phyloP scores from a whole-genome alignment of 352 stramenopile species.

The Thraustochytrium striatum region DNA sequence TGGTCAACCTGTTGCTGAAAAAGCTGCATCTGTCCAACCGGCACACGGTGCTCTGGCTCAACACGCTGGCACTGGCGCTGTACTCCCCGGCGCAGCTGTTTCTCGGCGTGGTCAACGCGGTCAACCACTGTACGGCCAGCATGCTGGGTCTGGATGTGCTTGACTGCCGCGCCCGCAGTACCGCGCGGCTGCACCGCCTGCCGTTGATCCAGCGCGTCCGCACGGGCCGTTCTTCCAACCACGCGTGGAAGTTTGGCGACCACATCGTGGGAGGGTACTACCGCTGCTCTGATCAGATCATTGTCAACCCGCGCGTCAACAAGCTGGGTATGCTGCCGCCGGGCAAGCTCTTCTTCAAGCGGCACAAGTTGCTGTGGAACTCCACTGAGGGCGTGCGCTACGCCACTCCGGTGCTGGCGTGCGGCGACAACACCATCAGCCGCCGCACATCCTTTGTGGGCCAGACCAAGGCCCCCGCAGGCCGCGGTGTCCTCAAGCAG shows the following conservation, averaged over 20 bases:
- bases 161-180: conserved; percentile 23
- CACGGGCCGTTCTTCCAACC: conserved; percentile 28
- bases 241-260: conserved; percentile 36
- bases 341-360: conserved; percentile 26
- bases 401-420: neutral
- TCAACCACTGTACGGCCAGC: neutral
- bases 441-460: conserved; percentile 19
- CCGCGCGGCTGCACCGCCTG: conserved; percentile 12
- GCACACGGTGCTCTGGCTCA: neutral
- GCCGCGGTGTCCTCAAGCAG: too few relatives aligned
- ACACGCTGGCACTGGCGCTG: neutral
- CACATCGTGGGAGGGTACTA: conserved; percentile 29
- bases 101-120: neutral
- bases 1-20: conserved; percentile 13
- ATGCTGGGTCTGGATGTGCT: conserved; percentile 2
- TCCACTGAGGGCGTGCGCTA: conserved; percentile 12
- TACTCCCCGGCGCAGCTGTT: conserved; percentile 6
- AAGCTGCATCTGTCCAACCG: neutral
- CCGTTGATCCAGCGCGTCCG: conserved; percentile 7
- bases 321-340: conserved; percentile 13
- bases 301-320: conserved; percentile 8
- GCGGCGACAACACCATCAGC: conserved; percentile 31
- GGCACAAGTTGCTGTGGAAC: conserved; percentile 31
- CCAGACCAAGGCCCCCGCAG: too few relatives aligned
- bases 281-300: conserved; percentile 37